These are phyloP conservation scores for Myrmaecium sp. DNA, from an alignment of 2,329 filamentous ascomycete genomes.

Conservation along the genomic window DNA sequence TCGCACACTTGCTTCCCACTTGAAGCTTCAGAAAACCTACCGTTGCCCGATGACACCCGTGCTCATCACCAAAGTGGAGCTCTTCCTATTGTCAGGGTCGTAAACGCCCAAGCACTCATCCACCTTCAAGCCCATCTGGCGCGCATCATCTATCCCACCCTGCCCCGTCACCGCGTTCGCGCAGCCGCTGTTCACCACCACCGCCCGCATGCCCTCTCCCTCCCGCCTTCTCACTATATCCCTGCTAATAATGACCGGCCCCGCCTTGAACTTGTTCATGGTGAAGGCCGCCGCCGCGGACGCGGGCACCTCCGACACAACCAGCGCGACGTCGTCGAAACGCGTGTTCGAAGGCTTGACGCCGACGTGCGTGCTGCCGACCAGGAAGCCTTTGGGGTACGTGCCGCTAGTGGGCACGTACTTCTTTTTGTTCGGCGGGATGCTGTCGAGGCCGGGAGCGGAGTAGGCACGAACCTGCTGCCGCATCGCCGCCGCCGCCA, in stretches of 20 bases:
- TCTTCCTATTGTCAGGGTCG: slow-evolving; percentile 28
- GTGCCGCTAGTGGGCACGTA: slow-evolving; percentile 73
- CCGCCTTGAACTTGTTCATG: slow-evolving; percentile 95
- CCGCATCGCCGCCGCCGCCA: slow-evolving; percentile 9
- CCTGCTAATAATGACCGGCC: slow-evolving; percentile 74
- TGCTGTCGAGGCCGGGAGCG: slow-evolving; percentile 37
- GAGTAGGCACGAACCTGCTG: slow-evolving; percentile 37
- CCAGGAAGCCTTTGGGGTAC: slow-evolving; percentile 80
- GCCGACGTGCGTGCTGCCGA: slow-evolving; percentile 75
- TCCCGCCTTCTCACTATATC: slow-evolving; percentile 49
- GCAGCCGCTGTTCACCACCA: slow-evolving; percentile 89
- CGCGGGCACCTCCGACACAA: slow-evolving; percentile 75
- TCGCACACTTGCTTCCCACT: no score
- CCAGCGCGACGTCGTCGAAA: slow-evolving; percentile 77
- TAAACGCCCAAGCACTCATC: slow-evolving; percentile 42
- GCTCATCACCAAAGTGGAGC: slow-evolving; percentile 85
- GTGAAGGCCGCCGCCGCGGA: slow-evolving; percentile 87
- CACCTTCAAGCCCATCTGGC: slow-evolving; percentile 62
- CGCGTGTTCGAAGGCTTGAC: slow-evolving; percentile 87
- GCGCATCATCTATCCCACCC: slow-evolving; percentile 75
- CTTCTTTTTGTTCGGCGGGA: slow-evolving; percentile 72
- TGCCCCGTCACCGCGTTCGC: slow-evolving; percentile 93
- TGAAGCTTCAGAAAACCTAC: slow-evolving; percentile 27
- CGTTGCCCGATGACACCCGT: slow-evolving; percentile 95
- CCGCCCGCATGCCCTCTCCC: slow-evolving; percentile 56